These are phyloP conservation scores for Colletotrichum lupini DNA, from an alignment of 2,329 filamentous ascomycete species.

Conservation along the genomic window DNA sequence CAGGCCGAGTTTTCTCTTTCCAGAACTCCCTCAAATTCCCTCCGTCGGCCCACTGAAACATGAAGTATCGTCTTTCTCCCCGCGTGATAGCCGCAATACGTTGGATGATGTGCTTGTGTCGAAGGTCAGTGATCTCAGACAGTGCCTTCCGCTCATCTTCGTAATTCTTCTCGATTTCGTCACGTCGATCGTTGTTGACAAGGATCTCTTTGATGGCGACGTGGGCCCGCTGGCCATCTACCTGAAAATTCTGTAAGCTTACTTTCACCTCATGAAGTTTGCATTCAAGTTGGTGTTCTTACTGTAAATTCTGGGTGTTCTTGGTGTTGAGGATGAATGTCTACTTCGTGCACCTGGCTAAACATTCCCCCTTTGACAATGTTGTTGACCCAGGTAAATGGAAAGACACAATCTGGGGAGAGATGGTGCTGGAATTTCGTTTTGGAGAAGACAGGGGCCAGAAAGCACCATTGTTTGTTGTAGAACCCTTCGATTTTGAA, in stretches of 20 bases:
- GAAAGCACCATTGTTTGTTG: neutral
- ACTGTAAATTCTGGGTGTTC: too few relatives aligned
- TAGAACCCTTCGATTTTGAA: neutral
- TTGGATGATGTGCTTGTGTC: neutral
- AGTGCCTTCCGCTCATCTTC: neutral
- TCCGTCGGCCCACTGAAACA: neutral
- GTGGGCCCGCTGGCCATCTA: too few relatives aligned
- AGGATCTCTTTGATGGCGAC: too few relatives aligned
- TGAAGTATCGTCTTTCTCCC: neutral
- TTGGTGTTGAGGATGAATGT: too few relatives aligned
- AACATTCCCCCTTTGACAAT: neutral
- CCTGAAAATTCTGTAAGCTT: too few relatives aligned
- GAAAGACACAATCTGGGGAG: neutral
- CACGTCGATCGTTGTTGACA: too few relatives aligned
- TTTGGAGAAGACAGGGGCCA: neutral
- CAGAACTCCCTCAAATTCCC: neutral
- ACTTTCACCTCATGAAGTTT: too few relatives aligned
- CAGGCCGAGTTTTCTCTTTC: neutral
- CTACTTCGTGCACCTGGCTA: neutral
- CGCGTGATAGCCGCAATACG: neutral
- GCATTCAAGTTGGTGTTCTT: too few relatives aligned
- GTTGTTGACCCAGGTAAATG: too few relatives aligned
- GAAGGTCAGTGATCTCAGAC: rapidly evolving
- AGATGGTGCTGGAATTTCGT: neutral
- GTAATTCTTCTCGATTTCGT: neutral